Percentiles rank a stretch among this genome's conserved stretches.
Conservation (phyloP, 345 rosid genomes). For the Salix udensis region DNA sequence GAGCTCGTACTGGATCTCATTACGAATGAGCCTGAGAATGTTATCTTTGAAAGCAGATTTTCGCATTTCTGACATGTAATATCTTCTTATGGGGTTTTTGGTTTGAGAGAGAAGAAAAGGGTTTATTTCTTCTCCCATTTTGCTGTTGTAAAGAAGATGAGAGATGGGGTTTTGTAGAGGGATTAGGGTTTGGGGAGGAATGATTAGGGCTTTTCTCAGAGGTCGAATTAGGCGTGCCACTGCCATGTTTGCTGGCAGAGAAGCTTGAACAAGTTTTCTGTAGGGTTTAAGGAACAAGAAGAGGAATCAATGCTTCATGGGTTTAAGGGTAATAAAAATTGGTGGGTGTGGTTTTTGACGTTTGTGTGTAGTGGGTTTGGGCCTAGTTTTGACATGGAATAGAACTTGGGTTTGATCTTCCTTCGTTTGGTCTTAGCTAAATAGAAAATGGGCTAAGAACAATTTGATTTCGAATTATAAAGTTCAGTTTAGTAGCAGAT, state of each 20-base stretch:
- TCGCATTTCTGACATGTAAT: slow-evolving; percentile 65
- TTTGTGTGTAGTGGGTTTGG: neutral
- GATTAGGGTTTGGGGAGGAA: slow-evolving; percentile 3
- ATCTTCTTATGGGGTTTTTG: slow-evolving; percentile 14
- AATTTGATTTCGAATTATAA: neutral
- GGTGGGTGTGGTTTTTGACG: neutral
- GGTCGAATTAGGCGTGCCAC: slow-evolving; percentile 18
- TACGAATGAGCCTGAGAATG: slow-evolving; percentile 55
- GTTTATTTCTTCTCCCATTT: neutral
- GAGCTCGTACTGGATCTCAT: slow-evolving; percentile 68
- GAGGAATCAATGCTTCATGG: neutral
- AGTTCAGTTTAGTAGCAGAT: neutral
- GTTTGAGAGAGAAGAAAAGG: neutral
- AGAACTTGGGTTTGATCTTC: neutral
- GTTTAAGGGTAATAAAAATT: neutral
- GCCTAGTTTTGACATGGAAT: neutral
- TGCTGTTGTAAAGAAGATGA: no score
- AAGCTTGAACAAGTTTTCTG: neutral
- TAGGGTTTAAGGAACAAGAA: neutral
- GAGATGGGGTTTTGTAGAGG: slow-evolving; percentile 2
- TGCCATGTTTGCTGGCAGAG: neutral
- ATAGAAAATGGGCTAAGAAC: neutral
- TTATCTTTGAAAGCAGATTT: slow-evolving; percentile 68
- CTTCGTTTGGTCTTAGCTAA: neutral
- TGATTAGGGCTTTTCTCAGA: slow-evolving; percentile 10